These are phyloP conservation scores for Dichomitus squalens DNA, from an alignment of 1,284 basidiomycete genomes.

Conservation along the genomic window DNA sequence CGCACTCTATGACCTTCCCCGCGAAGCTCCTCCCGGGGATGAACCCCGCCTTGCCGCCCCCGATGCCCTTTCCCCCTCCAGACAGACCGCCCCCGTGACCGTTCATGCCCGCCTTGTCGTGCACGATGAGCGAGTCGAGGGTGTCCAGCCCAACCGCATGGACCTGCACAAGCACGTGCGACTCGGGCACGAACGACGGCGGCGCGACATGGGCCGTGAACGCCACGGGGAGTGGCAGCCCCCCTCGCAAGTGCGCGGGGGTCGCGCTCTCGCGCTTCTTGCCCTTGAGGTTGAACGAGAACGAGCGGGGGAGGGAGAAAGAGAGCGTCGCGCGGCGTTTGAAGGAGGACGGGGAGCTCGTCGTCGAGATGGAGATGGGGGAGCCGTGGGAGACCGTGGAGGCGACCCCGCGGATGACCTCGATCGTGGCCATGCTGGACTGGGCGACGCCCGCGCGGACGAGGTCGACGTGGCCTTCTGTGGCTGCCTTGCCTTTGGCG, in stretches of 20 bases:
- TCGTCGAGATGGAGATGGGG: conserved; percentile 2
- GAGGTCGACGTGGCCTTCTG: conserved; percentile 62
- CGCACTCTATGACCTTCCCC: conserved; percentile 77
- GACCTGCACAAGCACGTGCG: conserved; percentile 79
- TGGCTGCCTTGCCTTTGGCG: conserved; percentile 36
- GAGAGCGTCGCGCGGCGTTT: conserved; percentile 23
- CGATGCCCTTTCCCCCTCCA: conserved; percentile 34
- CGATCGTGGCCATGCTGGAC: conserved; percentile 84
- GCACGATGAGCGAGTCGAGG: conserved; percentile 66
- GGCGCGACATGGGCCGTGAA: conserved; percentile 68
- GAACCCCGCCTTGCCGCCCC: conserved; percentile 51
- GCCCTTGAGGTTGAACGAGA: conserved; percentile 18
- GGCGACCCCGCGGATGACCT: conserved; percentile 69
- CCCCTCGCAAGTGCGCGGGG: conserved; percentile 44
- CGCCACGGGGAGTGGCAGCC: conserved; percentile 50
- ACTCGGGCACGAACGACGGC: conserved; percentile 67
- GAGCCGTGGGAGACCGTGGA: conserved; percentile 11
- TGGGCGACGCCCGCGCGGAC: conserved; percentile 77
- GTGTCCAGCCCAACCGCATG: conserved; percentile 83
- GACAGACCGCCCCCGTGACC: conserved; percentile 6
- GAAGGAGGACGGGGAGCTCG: neutral
- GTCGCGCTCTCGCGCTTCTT: conserved; percentile 35
- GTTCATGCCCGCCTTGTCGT: conserved; percentile 39
- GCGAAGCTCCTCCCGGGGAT: conserved; percentile 85
- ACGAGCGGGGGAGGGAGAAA: conserved; percentile 22